These are phyloP conservation scores for Acrocalymma vagum DNA, from an alignment of 2,329 filamentous ascomycete species.

Conservation along the genomic window DNA sequence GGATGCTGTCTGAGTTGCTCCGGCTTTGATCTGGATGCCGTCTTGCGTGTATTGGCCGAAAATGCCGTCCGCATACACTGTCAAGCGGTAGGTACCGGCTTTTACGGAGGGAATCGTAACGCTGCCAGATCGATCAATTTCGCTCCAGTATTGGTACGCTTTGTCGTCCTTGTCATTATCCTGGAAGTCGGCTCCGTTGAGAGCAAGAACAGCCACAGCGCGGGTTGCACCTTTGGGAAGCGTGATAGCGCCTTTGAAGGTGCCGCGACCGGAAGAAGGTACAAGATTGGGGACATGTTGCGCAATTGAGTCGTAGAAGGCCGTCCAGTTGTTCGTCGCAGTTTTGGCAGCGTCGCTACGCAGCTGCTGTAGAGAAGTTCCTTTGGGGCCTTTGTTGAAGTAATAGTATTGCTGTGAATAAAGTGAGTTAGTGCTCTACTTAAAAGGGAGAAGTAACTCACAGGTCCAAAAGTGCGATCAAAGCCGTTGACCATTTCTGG, in stretches of 20 bases:
- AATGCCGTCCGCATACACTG: constrained; percentile 68
- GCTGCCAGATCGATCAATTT: constrained; percentile 54
- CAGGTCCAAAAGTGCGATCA: constrained; percentile 70
- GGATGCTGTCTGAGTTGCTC: constrained; percentile 42
- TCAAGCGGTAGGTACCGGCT: constrained; percentile 68
- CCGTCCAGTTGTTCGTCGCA: constrained; percentile 63
- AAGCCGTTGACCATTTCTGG: constrained; percentile 72
- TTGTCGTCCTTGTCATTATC: constrained; percentile 64
- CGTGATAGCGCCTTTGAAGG: constrained; percentile 59
- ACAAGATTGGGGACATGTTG: constrained; percentile 67
- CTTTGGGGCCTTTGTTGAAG: constrained; percentile 65
- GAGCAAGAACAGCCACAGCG: constrained; percentile 65
- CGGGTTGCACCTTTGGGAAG: constrained; percentile 61
- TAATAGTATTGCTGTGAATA: constrained; percentile 61
- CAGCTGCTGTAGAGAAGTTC: constrained; percentile 48
- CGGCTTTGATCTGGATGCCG: constrained; percentile 54
- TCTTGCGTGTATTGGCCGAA: constrained; percentile 69
- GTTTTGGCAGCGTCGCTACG: constrained; percentile 63
- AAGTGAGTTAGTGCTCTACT: constrained; percentile 38
- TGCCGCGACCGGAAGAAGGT: constrained; percentile 60
- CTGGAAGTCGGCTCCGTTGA: constrained; percentile 63
- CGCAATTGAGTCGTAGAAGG: constrained; percentile 71
- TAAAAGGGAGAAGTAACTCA: constrained; percentile 3
- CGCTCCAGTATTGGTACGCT: constrained; percentile 70
- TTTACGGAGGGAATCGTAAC: constrained; percentile 64